Evolutionary conservation across 2,329 filamentous ascomycete species (phyloP).

Genomic region (Phialophora macrospora): DNA sequence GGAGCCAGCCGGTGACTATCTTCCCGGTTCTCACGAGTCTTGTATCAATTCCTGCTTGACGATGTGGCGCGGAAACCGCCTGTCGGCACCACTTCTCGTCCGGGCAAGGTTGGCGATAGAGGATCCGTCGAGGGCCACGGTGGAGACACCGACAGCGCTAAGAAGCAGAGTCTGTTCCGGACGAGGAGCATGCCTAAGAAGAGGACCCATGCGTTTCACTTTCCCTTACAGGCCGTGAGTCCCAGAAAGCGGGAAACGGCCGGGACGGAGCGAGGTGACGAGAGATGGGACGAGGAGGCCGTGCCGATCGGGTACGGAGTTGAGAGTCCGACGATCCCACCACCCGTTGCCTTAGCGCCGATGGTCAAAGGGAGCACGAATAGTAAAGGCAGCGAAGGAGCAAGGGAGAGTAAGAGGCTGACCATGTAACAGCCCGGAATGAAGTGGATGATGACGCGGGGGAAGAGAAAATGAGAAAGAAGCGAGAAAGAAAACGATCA

Average conservation of each 20-base stretch:
- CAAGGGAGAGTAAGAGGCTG: constrained; percentile 11
- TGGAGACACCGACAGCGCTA: constrained; percentile 24
- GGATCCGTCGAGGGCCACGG: constrained; percentile 32
- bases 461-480: constrained; percentile 2
- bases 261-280: constrained; percentile 1
- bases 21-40: constrained; percentile 36
- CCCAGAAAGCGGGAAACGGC: not conserved
- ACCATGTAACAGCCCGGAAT: constrained; percentile 10
- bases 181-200: constrained; percentile 24
- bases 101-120: constrained; percentile 7
- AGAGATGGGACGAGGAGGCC: constrained; percentile 25
- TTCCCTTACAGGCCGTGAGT: constrained; percentile 23
- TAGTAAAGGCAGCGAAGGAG: not conserved
- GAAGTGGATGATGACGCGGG: not conserved
- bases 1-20: constrained; percentile 29
- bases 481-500: not conserved
- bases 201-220: constrained; percentile 26
- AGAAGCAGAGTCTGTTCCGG: constrained; percentile 30
- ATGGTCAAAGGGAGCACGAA: not conserved
- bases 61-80: constrained; percentile 38
- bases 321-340: constrained; percentile 13
- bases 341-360: constrained; percentile 3
- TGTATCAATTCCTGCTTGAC: constrained; percentile 39
- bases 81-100: constrained; percentile 12
- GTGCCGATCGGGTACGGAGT: not conserved